Evolutionary conservation across 805 yeast genomes (phyloP).

Genomic region (Wickerhamomyces bisporus): DNA sequence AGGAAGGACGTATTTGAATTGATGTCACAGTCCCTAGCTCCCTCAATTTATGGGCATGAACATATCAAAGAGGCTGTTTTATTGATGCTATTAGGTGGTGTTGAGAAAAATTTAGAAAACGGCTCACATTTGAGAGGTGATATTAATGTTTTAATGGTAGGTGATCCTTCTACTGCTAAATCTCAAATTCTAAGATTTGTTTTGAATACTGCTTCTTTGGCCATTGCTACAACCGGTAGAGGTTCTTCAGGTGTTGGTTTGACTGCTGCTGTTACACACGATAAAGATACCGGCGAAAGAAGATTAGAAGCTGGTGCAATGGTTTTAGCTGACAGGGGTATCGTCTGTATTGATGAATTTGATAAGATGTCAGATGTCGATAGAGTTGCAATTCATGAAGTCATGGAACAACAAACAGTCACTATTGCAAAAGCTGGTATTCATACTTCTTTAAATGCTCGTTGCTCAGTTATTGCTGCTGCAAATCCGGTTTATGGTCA

Average conservation of each 20-base stretch:
- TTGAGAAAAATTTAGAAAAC: conserved; percentile 86
- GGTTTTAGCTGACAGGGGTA: conserved; percentile 96
- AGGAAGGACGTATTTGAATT: conserved; percentile 69
- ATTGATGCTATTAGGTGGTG: conserved; percentile 88
- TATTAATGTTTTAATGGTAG: conserved; percentile 92
- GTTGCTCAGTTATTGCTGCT: conserved; percentile 96
- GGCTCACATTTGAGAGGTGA: conserved; percentile 98
- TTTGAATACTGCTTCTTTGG: conserved; percentile 88
- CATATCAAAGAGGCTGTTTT: conserved; percentile 87
- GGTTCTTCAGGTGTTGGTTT: conserved; percentile 99
- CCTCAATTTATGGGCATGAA: conserved; percentile 92
- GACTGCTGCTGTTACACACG: conserved; percentile 96
- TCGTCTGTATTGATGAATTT: conserved; percentile 97
- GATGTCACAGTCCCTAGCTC: conserved; percentile 84
- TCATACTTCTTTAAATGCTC: conserved; percentile 91
- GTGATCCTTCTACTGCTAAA: conserved; percentile 98
- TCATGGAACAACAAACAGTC: conserved; percentile 99
- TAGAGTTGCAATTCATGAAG: conserved; percentile 98
- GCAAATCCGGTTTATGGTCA: conserved; percentile 98
- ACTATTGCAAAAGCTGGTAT: conserved; percentile 98
- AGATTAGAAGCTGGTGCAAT: conserved; percentile 98
- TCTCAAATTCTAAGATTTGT: conserved; percentile 94
- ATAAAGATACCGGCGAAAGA: conserved; percentile 95
- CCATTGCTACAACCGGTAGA: conserved; percentile 97
- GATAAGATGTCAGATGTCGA: conserved; percentile 97